A percentile compares a stretch with the other conserved stretches of the same genome.
These are phyloP conservation scores for Brassica carinata DNA, from an alignment of 345 rosid genomes.

Conservation along the genomic window DNA sequence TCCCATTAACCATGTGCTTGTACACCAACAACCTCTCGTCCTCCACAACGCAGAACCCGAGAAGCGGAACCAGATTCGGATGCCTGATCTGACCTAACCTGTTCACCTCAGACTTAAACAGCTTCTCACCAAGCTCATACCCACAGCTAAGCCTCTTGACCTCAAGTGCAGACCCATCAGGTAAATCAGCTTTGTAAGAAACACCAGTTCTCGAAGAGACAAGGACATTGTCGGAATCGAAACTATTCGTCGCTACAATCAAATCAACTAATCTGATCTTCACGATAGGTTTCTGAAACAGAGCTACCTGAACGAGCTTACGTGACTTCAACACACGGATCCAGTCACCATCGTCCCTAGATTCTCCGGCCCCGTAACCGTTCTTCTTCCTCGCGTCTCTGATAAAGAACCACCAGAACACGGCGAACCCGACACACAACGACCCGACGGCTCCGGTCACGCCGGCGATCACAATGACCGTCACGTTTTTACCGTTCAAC, in stretches of 20 bases:
- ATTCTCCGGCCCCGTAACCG: conserved; percentile 47
- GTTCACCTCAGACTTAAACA: conserved; percentile 59
- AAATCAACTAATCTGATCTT: conserved; percentile 58
- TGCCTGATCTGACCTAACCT: conserved; percentile 57
- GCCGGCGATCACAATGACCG: conserved; percentile 49
- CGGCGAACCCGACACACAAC: conserved; percentile 43
- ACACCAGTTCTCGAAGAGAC: conserved; percentile 55
- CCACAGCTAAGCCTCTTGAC: conserved; percentile 56
- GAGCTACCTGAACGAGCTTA: conserved; percentile 60
- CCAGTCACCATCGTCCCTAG: conserved; percentile 54
- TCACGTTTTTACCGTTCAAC: conserved; percentile 48
- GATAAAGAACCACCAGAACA: conserved; percentile 59
- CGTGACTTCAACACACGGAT: conserved; percentile 51
- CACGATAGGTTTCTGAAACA: conserved; percentile 62
- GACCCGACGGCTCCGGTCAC: conserved; percentile 51
- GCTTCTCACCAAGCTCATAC: conserved; percentile 54
- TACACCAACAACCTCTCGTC: conserved; percentile 58
- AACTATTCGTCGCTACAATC: conserved; percentile 50
- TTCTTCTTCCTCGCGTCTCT: conserved; percentile 40
- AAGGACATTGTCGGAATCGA: conserved; percentile 40
- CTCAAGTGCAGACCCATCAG: conserved; percentile 61
- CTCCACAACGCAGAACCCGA: conserved; percentile 59
- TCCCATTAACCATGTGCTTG: conserved; percentile 56
- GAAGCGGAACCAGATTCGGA: conserved; percentile 67
- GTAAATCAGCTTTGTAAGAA: conserved; percentile 52